Conservation (phyloP, 108 stramenopile species). For the Aurantiochytrium sp. region DNA sequence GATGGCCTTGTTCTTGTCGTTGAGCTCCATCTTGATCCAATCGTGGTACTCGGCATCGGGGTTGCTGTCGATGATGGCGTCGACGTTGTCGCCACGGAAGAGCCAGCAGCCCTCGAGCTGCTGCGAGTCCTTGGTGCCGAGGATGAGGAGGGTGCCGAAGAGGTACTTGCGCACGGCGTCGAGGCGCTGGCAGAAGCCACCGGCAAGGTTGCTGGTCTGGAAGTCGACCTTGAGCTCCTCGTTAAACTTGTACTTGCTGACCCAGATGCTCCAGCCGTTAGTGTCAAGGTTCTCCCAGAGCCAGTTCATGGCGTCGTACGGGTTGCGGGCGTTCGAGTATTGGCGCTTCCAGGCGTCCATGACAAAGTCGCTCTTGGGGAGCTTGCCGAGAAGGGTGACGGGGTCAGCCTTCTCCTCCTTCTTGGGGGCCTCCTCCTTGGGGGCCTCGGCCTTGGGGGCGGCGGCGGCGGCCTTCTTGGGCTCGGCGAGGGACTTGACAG, state of each 20-base stretch:
- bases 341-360: constrained; percentile 23
- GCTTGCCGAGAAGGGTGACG: constrained; percentile 10
- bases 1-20: constrained; percentile 44
- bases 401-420: constrained; percentile 33
- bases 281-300: constrained; percentile 65
- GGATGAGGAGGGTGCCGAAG: constrained; percentile 67
- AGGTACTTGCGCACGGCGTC: constrained; percentile 67
- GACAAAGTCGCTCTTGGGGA: constrained; percentile 17
- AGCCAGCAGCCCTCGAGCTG: constrained; percentile 60
- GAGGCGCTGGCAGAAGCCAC: constrained; percentile 66
- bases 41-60: constrained; percentile 66
- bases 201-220: constrained; percentile 65
- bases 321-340: constrained; percentile 24
- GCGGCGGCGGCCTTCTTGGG: constrained; percentile 20
- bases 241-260: constrained; percentile 64
- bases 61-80: constrained; percentile 54
- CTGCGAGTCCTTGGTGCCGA: constrained; percentile 50
- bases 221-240: constrained; percentile 62
- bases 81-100: constrained; percentile 56
- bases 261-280: constrained; percentile 60
- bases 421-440: constrained; percentile 39
- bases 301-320: constrained; percentile 56
- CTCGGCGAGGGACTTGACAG: constrained; percentile 38
- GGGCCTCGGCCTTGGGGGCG: constrained; percentile 4
- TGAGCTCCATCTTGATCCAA: constrained; percentile 62